phyloP scores from a whole-genome alignment of 1,284 basidiomycete species.

The Singerocomus inundabilis region DNA sequence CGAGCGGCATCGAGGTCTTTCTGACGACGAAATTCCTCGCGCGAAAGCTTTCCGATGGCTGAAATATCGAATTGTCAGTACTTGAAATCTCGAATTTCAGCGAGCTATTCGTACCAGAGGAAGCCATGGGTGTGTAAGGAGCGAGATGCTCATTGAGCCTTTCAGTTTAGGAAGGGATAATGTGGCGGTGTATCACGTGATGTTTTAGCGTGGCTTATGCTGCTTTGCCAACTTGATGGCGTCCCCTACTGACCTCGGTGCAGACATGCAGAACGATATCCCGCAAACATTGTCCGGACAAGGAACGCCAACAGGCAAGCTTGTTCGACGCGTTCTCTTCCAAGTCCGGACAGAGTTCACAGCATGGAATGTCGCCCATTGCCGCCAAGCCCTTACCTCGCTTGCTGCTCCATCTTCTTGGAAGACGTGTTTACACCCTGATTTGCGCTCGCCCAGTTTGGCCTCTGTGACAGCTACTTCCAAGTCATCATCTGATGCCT shows the following conservation, averaged over 20 bases:
- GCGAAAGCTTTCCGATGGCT: conserved; percentile 81
- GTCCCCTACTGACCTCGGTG: conserved; percentile 1
- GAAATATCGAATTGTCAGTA: neutral
- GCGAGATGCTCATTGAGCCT: neutral
- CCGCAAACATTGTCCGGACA: conserved; percentile 5
- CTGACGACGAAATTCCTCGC: conserved; percentile 90
- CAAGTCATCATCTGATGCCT: neutral
- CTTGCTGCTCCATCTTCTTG: conserved; percentile 19
- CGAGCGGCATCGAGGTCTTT: conserved; percentile 96
- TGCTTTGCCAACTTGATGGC: too few species aligned
- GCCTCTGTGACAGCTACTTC: neutral
- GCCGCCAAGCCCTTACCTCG: conserved; percentile 17
- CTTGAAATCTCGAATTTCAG: neutral
- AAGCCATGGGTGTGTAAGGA: conserved; percentile 40
- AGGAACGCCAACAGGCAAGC: conserved; percentile 4
- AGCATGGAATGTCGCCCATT: conserved; percentile 21
- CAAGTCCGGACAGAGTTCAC: conserved; percentile 25
- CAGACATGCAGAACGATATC: conserved; percentile 13
- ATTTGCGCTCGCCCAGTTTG: conserved; percentile 11
- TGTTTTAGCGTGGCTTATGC: neutral
- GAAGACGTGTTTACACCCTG: conserved; percentile 16
- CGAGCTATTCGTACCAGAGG: conserved; percentile 39
- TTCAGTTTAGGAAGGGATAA: neutral
- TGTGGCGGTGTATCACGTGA: conserved; percentile 18
- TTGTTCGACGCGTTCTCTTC: conserved; percentile 18